Percentiles rank a stretch among this genome's conserved stretches.
phyloP scores from a whole-genome alignment of 129 eudicot genomes.

The Tagetes erecta region DNA sequence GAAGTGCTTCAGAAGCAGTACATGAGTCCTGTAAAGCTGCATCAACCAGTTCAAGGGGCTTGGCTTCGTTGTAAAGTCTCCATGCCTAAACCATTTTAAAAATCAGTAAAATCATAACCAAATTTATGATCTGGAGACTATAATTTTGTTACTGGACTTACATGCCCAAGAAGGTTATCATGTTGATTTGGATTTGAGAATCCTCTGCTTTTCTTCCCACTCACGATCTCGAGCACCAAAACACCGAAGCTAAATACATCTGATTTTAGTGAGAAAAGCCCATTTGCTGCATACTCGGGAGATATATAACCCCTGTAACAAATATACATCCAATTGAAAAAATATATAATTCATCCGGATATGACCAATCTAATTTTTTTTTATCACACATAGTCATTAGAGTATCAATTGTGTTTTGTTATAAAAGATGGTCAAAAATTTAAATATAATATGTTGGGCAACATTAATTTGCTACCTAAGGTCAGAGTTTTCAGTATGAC shows the following conservation, averaged over 20 bases:
- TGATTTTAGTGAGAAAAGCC: conserved; percentile 13
- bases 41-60: conserved; percentile 21
- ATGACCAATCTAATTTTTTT: too few species aligned
- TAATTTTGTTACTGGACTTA: conserved; percentile 18
- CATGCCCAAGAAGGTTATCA: conserved; percentile 34
- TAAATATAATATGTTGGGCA: too few species aligned
- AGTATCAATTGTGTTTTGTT: too few species aligned
- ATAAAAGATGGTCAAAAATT: too few species aligned
- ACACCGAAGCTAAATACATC: conserved; percentile 33
- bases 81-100: conserved; percentile 28
- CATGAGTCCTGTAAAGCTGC: conserved; percentile 4
- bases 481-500: background rate
- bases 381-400: too few species aligned
- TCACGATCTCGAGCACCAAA: conserved; percentile 32
- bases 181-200: conserved; percentile 19
- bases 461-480: background rate
- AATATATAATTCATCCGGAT: background rate
- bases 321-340: background rate
- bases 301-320: conserved; percentile 10
- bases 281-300: conserved; percentile 7
- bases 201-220: conserved; percentile 42
- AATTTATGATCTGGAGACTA: background rate
- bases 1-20: background rate
- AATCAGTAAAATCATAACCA: background rate
- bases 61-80: conserved; percentile 29